Evolutionary conservation across 2,329 filamentous ascomycete genomes (phyloP), one percentile per base, ranked within the genome.

Genomic region (Passalora sequoiae): DNA sequence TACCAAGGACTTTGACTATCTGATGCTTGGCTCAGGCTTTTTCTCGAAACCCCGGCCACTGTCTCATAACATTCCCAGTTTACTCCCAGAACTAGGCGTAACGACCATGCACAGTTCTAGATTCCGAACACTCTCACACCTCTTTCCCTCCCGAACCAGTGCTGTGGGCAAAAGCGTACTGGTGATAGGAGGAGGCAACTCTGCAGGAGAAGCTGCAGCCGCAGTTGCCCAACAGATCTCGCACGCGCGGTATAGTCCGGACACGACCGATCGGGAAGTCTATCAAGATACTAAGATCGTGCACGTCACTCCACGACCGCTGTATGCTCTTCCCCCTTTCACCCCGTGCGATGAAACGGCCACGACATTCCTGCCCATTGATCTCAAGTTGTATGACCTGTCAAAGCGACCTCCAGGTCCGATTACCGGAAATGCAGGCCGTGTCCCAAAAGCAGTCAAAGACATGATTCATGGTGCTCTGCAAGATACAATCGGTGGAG

Each of bases 131-230:
- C 62, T 84, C 2, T 55, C 64, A 0, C 60, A 67, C 4, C 47
- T 66, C 1, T 50, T 64, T 20, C 44, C 44, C 3, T 24, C 40
- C 6, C 33, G 15, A 1, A 21, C 35, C 4, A 6, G 30, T 6
- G 37, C 49, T 1, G 55, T 58, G 0, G 70, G 71, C 1, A 76
- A 77, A 13, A 86, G 81, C 57, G 79, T 92, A 12, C 70, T 88
- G 1, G 71, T 94, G 0, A 77, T 89, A 1, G 87, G 87, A 1
- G 86, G 86, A 0, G 85, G 89, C 56, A 89, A 92, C 75, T 91
- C 86, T 2, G 86, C 86, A 0, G 77, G 85, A 4, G 87, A 94
- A 67, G 83, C 83, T 37, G 83, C 86, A 0, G 81, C 79, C 7
- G 80, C 81, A 2, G 77, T 89, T 38, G 85, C 84, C 8, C 72